Evolutionary conservation across 2,329 filamentous ascomycete genomes (phyloP).

Genomic region (Magnaporthiopsis poae): DNA sequence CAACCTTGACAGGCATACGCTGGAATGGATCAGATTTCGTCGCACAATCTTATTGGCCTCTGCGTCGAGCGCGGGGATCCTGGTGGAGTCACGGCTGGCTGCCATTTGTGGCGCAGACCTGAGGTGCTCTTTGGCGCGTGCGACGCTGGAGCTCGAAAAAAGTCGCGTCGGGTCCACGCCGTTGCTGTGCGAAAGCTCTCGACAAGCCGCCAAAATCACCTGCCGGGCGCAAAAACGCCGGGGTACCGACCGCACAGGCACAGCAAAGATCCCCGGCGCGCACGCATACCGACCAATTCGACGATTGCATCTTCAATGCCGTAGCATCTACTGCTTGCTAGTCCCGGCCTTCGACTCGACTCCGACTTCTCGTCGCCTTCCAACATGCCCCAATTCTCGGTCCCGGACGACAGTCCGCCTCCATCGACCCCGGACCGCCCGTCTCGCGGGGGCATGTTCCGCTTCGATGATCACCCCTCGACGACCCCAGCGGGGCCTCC

Average conservation of each 20-base stretch:
- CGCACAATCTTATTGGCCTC: background rate
- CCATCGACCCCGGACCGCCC: constrained; percentile 41
- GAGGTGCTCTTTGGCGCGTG: background rate
- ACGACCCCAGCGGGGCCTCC: constrained; percentile 45
- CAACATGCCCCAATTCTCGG: background rate
- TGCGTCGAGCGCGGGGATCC: no score
- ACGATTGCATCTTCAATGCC: background rate
- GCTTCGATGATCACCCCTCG: constrained; percentile 35
- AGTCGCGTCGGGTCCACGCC: constrained; percentile 4
- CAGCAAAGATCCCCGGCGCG: background rate
- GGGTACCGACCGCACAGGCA: background rate
- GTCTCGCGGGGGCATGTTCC: constrained; percentile 27
- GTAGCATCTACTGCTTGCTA: background rate
- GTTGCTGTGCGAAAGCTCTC: background rate
- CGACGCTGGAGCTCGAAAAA: background rate
- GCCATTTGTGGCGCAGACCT: background rate
- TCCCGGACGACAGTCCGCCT: constrained; percentile 24
- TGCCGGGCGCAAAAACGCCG: background rate
- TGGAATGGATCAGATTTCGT: background rate
- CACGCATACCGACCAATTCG: background rate
- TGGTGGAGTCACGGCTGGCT: background rate
- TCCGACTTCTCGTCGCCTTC: background rate
- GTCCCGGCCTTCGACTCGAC: background rate
- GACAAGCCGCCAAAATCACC: background rate
- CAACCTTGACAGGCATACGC: no score